phyloP scores from a whole-genome alignment of 1,284 basidiomycete species.

The Apiotrichum sp. region DNA sequence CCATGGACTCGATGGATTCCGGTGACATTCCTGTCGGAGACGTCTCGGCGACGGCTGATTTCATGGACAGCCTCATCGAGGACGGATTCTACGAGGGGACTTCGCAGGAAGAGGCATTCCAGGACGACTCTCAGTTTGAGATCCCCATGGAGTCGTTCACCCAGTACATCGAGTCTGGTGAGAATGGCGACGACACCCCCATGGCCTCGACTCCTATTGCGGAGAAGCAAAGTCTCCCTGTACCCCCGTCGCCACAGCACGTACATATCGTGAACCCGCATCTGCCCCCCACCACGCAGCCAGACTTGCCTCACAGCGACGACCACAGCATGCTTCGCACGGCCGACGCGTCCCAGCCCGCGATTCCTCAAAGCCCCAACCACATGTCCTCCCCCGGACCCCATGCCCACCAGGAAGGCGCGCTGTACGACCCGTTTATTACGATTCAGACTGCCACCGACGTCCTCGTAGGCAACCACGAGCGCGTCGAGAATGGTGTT shows the following conservation, averaged over 20 bases:
- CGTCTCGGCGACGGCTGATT: constrained; percentile 45
- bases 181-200: constrained; percentile 24
- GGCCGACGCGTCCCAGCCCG: constrained; percentile 36
- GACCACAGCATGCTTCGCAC: constrained; percentile 39
- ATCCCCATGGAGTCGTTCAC: constrained; percentile 19
- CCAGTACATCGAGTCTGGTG: constrained; percentile 4
- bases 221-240: not conserved
- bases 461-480: constrained; percentile 18
- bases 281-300: constrained; percentile 24
- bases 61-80: constrained; percentile 44
- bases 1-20: constrained; percentile 10
- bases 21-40: constrained; percentile 2
- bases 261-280: constrained; percentile 14
- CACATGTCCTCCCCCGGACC: constrained; percentile 11
- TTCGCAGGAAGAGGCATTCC: constrained; percentile 28
- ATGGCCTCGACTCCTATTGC: constrained; percentile 9
- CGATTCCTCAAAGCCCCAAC: constrained; percentile 1
- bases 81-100: constrained; percentile 44
- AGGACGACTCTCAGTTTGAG: constrained; percentile 29
- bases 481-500: constrained; percentile 59
- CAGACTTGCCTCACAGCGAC: constrained; percentile 27
- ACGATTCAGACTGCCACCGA: constrained; percentile 44
- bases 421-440: constrained; percentile 46
- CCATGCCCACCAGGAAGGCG: constrained; percentile 39
- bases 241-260: constrained; percentile 12